Base-by-base conservation (phyloP, 345 rosid species). In the Ailanthus altissimus region DNA sequence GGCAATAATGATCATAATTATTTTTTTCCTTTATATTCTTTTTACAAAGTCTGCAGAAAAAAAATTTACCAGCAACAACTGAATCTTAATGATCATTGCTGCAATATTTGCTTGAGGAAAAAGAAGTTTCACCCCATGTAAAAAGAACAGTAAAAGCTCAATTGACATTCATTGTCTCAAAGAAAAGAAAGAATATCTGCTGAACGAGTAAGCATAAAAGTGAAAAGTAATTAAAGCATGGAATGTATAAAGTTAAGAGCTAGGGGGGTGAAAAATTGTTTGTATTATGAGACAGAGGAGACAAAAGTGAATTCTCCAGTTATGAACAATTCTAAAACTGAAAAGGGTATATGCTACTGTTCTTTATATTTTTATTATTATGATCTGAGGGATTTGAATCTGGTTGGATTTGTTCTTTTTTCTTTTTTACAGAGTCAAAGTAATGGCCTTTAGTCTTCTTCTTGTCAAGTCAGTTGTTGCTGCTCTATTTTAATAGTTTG, bases 181-280 rank as follows among this genome's bases (percentile, higher is more conserved):
- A 68, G 57, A 14, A 14, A 65, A 42, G 72, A 42, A 58, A 49
- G 76, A 73, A 73, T 73, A 73, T 73, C 59, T 73, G 67, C 5
- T 25, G 36, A 46, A 46, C 76, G 59, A 73, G 76, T 18, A 45
- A 73, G 76, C 53, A 25, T 15, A 26, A 60, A 72, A 58, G 76
- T 59, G 56, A 58, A 72, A 72, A 45, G 26, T 20, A 18, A 51
- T 32, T 3, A 32, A 12, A 28, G 68, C 43, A 45, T 46, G 25
- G 57, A 20, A n/a, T 59, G 77, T 73, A 28, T 73, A 73, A 73
- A 72, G 51, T 13, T 54, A 15, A 20, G 1, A 32, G n/a, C n/a
- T n/a, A 32, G 50, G 0, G 62, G 61, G 18, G 28, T 12, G 13
- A 32, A 21, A 38, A 42, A 5, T 40, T 57, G 49, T 57, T 56